Evolutionary conservation across 768 basidiomycete genomes (phyloP), one percentile per base, ranked within the genome.

Genomic region (Hericium erinaceus): DNA sequence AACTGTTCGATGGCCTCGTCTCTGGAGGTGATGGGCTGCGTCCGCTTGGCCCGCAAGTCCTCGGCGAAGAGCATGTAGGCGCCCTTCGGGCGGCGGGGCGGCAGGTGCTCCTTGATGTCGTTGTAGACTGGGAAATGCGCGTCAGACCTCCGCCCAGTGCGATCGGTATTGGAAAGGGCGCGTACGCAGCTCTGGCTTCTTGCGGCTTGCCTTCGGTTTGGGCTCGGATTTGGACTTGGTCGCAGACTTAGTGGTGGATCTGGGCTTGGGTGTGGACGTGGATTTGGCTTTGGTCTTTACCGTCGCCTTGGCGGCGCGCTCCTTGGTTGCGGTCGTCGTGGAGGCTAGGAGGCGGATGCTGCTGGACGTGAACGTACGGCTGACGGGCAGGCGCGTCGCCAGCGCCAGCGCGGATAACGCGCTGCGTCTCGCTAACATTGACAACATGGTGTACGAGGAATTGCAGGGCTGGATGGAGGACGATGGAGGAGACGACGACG

Each of bases 161-260:
- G 38, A 16, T 6, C 22, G 24, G 4, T 11, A 40, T 15, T 22
- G 15, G 3, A 38, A 22, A 11, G 33, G n/a, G 49, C 50, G 52
- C 13, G 24, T 18, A 18, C 39, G 46, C 24, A 16, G 26, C 33
- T 39, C 44, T 20, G 38, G 11, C 38, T 18, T 41, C 8, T 8
- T 28, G 38, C 50, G 13, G 10, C 2, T 39, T 48, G 49, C 56
- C 20, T 26, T 57, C 22, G 44, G 9, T 39, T 39, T 26, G 3
- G 59, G 26, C 46, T 58, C 56, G 16, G 40, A 10, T 20, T 61
- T 58, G 37, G 57, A 40, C 48, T 56, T 39, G 18, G 48, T 16
- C 8, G 39, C 54, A n/a, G 28, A 7, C 33, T 55, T 55, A 2
- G 18, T 28, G 39, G 20, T 22, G 11, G 39, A 4, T 18, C 46